Base-by-base conservation (phyloP, 768 basidiomycete genomes). In the Gymnopilus dilepis region DNA sequence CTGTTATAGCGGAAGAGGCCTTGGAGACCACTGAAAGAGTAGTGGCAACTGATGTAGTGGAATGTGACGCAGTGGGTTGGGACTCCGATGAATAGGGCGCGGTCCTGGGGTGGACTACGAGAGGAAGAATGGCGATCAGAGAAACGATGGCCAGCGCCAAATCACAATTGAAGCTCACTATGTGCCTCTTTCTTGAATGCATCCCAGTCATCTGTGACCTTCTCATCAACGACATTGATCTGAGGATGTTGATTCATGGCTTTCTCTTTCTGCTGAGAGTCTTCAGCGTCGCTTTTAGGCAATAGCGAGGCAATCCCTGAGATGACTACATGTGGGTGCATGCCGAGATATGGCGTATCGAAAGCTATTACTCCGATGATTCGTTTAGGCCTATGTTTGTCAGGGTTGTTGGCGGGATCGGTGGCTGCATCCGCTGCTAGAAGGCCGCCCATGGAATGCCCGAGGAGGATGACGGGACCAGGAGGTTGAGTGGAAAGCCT, bases 361-460 rank as follows among this genome's bases (percentile, higher is more conserved):
- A 85, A 86, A 6, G 84, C 84, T n/a, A 87, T 64, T 17, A 87
- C 68, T 17, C 82, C 86, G 2, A 85, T 65, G 40, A 86, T 83
- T 5, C 84, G 80, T 33, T 72, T 75, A 0, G 79, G 76, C 59
- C 72, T 63, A 31, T 71, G 34, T 15, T 34, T 62, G 58, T 65
- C 61, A 28, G 70, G 67, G 40, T 75, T 73, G 59, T 80, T 81
- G 2, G 77, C 79, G 0, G 70, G 56, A 60, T 82, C 73, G 0
- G 78, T 81, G 1, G 83, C 84, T 1, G 85, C 85, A 42, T 86
- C 85, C 4, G 84, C 85, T 4, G 82, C 84, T 1, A 87, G 75
- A 5, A 87, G 76, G 2, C 86, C 86, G 19, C 86, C 86, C 86
- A 87, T 86, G 4, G 86, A 87, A 67, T 87, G 86, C 1, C 79